These are phyloP conservation scores for Penicillium sp. DNA, from an alignment of 2,329 filamentous ascomycete species.

Conservation along the genomic window DNA sequence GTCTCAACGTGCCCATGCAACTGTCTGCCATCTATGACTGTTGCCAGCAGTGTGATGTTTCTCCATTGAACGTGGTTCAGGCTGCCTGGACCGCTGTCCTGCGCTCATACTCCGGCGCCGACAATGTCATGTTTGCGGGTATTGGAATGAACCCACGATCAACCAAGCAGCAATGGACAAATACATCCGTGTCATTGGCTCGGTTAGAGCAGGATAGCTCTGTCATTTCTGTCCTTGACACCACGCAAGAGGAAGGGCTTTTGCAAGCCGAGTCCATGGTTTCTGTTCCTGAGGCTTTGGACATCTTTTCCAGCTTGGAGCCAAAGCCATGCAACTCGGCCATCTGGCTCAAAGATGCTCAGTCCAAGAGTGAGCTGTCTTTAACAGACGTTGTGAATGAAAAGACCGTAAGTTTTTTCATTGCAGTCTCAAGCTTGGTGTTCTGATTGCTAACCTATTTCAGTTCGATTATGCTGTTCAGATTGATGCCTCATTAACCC, in stretches of 20 bases:
- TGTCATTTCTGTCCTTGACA: slow-evolving; percentile 6
- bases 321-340: slow-evolving; percentile 16
- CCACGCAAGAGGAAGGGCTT: slow-evolving; percentile 9
- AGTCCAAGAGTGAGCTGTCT: slow-evolving; percentile 5
- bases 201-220: slow-evolving; percentile 7
- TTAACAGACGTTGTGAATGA: slow-evolving; percentile 8
- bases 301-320: slow-evolving; percentile 10
- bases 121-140: slow-evolving; percentile 14
- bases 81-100: slow-evolving; percentile 15
- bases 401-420: slow-evolving; percentile 7
- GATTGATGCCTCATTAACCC: slow-evolving; percentile 12
- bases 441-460: neutral
- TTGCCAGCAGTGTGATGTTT: slow-evolving; percentile 14
- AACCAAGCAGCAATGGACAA: slow-evolving; percentile 13
- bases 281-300: slow-evolving; percentile 10
- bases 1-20: slow-evolving; percentile 9
- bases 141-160: slow-evolving; percentile 11
- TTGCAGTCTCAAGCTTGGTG: neutral
- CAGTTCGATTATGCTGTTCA: slow-evolving; percentile 15
- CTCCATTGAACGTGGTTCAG: slow-evolving; percentile 12
- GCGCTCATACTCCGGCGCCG: slow-evolving; percentile 13
- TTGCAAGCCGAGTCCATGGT: slow-evolving; percentile 9
- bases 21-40: slow-evolving; percentile 10
- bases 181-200: slow-evolving; percentile 9
- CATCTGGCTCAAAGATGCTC: slow-evolving; percentile 12